Evolutionary conservation across 257 asterid species (phyloP), one percentile per base, ranked within the genome.

Genomic region (Vinca minor): DNA sequence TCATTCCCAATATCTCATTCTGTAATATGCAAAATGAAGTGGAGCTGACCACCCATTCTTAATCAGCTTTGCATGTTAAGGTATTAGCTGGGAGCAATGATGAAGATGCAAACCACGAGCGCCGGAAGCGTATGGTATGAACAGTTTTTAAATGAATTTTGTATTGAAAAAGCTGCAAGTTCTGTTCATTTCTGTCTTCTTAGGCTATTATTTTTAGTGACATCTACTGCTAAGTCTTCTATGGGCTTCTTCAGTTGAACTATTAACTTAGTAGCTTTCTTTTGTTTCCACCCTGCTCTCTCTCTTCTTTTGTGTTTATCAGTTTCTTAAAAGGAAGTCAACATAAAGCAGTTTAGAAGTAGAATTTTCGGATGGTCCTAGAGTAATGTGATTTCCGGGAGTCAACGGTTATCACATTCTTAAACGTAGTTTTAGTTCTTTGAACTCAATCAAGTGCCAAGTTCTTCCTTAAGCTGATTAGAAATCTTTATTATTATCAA

Each of bases 111-210:
- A 77, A 82, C 73, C 80, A 70, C 42, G 74, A 32, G 26, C 78
- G 73, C 70, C 78, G 94, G 74, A 91, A 86, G 78, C 84, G 77
- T 28, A 67, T 64, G 91, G 98, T 91, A 84, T 54, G 90, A 18
- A 65, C 69, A 10, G n/a, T n/a, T n/a, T 38, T 28, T 42, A 11
- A 32, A 42, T 48, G 35, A 47, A 14, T 1, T 29, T n/a, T n/a
- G n/a, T n/a, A n/a, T n/a, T n/a, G n/a, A n/a, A n/a, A n/a, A n/a
- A 20, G 49, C 1, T 55, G 54, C 46, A 18, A 6, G 21, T 42
- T 31, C 17, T 20, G 35, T 49, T 65, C 45, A 36, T 18, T 62
- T 62, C 25, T 41, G 44, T 41, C 18, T 17, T 45, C 28, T 26
- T 41, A 26, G 39, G 28, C 28, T 62, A 1, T 36, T 39, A 21